Percentiles rank a stretch among this genome's conserved stretches.
phyloP scores from a whole-genome alignment of 2,329 filamentous ascomycete genomes.

The Polytolypa hystricis region DNA sequence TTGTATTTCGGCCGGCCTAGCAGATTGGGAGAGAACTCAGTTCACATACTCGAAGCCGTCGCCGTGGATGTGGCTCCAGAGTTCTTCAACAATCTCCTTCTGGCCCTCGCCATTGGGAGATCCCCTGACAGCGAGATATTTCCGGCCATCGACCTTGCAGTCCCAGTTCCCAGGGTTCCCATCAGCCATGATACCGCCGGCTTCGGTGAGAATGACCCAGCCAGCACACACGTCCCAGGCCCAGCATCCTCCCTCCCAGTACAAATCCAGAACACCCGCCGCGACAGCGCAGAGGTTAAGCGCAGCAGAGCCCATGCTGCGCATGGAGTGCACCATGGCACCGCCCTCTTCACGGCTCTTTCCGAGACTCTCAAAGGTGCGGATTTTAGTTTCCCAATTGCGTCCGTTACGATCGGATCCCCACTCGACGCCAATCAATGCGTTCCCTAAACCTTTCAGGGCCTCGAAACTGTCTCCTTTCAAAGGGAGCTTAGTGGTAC shows the following conservation, averaged over 20 bases:
- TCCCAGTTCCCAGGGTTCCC: conserved; percentile 49
- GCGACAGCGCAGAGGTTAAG: conserved; percentile 52
- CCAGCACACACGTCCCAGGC: conserved; percentile 56
- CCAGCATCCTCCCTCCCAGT: conserved; percentile 57
- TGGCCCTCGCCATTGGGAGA: conserved; percentile 24
- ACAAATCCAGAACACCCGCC: conserved; percentile 46
- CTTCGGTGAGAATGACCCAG: conserved; percentile 50
- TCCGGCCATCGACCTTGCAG: conserved; percentile 44
- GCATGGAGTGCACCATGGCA: conserved; percentile 50
- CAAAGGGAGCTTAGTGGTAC: conserved; percentile 34
- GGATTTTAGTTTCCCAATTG: conserved; percentile 46
- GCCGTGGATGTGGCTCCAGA: conserved; percentile 31
- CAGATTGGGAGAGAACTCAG: too few relatives aligned
- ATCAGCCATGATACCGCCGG: conserved; percentile 49
- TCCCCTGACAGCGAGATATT: conserved; percentile 37
- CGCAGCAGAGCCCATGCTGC: conserved; percentile 48
- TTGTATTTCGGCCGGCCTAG: too few relatives aligned
- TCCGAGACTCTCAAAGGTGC: conserved; percentile 41
- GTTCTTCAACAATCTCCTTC: conserved; percentile 31
- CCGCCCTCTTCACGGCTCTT: conserved; percentile 43
- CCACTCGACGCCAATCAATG: conserved; percentile 51
- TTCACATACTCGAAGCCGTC: conserved; percentile 24
- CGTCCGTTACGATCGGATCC: conserved; percentile 45
- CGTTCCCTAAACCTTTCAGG: conserved; percentile 38
- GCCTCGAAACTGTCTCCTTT: conserved; percentile 31